A percentile compares a stretch with the other conserved stretches of the same genome.
Conservation (phyloP, 768 basidiomycete species). For the Tulasnella sp. region DNA sequence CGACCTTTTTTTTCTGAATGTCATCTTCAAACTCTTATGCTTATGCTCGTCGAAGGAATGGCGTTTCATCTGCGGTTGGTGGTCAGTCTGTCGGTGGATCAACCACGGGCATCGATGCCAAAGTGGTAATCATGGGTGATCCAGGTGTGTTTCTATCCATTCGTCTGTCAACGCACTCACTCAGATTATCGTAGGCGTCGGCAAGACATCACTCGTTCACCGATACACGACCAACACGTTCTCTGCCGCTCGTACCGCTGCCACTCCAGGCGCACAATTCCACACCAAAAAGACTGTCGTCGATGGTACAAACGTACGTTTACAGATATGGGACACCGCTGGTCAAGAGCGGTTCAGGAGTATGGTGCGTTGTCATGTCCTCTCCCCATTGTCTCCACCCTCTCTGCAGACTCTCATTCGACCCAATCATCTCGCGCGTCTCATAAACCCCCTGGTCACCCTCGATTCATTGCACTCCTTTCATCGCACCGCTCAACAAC, state of each 20-base stretch:
- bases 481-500: constrained; percentile 15
- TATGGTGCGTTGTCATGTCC: constrained; percentile 43
- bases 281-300: constrained; percentile 84
- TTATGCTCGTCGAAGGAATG: constrained; percentile 5
- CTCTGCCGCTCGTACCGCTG: constrained; percentile 74
- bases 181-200: constrained; percentile 46
- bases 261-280: constrained; percentile 87
- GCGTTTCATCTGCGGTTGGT: too few species aligned
- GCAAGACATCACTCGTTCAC: constrained; percentile 82
- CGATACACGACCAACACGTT: constrained; percentile 87
- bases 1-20: not conserved
- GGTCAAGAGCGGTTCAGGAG: constrained; percentile 87
- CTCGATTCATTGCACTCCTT: constrained; percentile 7
- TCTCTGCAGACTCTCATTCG: not conserved
- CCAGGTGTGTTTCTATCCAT: constrained; percentile 31
- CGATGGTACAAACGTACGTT: constrained; percentile 70
- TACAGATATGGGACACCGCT: constrained; percentile 88
- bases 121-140: constrained; percentile 93
- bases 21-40: constrained; percentile 10
- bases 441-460: too few species aligned
- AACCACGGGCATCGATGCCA: constrained; percentile 61
- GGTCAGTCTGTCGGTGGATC: too few species aligned
- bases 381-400: not conserved
- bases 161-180: not conserved
- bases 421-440: not conserved